Evolutionary conservation across 371 early-diverging fungal genomes (phyloP), one percentile per base, ranked within the genome.

Genomic region (Entomophthora muscae): DNA sequence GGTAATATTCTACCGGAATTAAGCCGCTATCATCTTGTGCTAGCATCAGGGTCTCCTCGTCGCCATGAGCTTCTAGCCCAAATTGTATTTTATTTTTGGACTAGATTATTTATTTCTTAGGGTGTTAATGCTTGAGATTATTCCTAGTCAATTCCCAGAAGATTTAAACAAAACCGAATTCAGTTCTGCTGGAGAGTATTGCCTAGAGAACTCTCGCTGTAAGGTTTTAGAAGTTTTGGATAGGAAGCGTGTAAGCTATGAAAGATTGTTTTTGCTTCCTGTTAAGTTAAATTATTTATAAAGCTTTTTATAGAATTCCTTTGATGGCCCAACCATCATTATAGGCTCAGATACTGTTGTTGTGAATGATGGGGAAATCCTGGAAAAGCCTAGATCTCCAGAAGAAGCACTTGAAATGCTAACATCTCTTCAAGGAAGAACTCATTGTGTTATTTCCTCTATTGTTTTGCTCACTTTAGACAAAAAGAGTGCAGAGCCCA

Each of bases 291-390:
- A 52, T 65, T 58, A 54, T 32, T 31, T 52, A 28, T 57, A 53
- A 57, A 12, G 64, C 28, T n/a, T 30, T n/a, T 31, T n/a, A 26
- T 66, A 70, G 71, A 58, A 66, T 12, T 31, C 61, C 21, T 66
- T 66, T 1, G 29, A 68, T n/a, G 65, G 69, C 7, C 68, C 82
- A 22, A 75, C 79, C 63, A 67, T 89, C 32, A 78, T 90, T 23
- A 90, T 92, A 63, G 84, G 83, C 17, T 82, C 88, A 10, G 93
- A 92, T 67, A 90, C 91, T 0, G 76, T 92, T 1, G 88, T 90
- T 2, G 82, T 83, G 3, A 69, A 75, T 32, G 73, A 76, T 24
- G 67, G 73, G 28, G 51, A 68, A 52, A 78, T 83, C 12, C 73
- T 85, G 0, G 83, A 83, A 63, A 85, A 85, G 64, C 85, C 85